Base-by-base conservation (phyloP, 192 early-diverging fungal genomes). In the Spinellus fusiger region DNA sequence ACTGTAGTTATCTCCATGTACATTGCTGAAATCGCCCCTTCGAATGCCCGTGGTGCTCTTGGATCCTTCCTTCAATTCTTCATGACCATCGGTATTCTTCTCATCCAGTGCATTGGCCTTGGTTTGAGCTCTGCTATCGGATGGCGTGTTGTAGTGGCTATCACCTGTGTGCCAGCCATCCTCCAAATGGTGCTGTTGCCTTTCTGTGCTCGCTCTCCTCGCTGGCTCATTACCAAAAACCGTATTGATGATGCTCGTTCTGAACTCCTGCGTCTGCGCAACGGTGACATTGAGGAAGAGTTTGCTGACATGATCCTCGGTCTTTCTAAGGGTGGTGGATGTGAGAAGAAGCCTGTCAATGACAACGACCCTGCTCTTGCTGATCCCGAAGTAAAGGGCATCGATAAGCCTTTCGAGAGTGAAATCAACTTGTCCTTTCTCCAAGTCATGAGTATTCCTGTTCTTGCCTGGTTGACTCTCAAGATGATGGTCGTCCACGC, bases 161-260 rank as follows among this genome's bases (percentile, higher is more conserved):
- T 82, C 18, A 77, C 76, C 2, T 32, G 74, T 1, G 61, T 69
- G 15, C 78, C 82, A 10, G 66, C 68, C 20, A 66, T 88, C 29
- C 55, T 85, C 35, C 89, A 91, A 59, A 75, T 83, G 59, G 59
- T 68, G 0, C 38, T 80, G 52, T 71, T 89, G 8, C 80, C 82
- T 7, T 73, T 86, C 31, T 82, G 81, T 54, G 80, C 86, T 62
- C 82, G 86, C 64, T 84, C 79, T 33, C 89, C 87, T 7, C 79
- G 81, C 49, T 91, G 84, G 77, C 68, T 91, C 54, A 70, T 81
- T 31, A 70, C 78, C 32, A 62, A 78, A 22, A 77, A 79, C 26
- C 77, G 82, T 13, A 62, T 81, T 16, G 69, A 73, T 48, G 87
- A 89, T 27, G 80, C 85, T 34, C 75, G 81, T 23, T 71, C 82